A percentile compares a stretch with the other conserved stretches of the same genome.
Conservation (phyloP, 495 filamentous ascomycete species). For the Tuber calosporum region DNA sequence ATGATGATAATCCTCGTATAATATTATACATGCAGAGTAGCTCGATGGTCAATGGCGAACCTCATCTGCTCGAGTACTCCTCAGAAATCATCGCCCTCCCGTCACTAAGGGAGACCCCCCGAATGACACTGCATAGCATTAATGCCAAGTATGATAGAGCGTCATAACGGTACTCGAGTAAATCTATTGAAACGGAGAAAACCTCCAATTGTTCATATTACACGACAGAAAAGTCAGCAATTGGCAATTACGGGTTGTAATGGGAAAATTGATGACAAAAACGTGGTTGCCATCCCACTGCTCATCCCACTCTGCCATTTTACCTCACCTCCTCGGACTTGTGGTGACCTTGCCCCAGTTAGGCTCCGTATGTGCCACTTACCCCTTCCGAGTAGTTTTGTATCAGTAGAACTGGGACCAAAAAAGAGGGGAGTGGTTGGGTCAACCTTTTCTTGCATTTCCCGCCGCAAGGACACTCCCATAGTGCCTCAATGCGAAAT, state of each 20-base stretch:
- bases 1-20: background rate
- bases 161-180: background rate
- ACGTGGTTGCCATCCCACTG: background rate
- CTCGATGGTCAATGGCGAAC: background rate
- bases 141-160: background rate
- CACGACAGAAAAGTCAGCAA: background rate
- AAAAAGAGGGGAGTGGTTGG: background rate
- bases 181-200: background rate
- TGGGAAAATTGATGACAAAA: background rate
- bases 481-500: background rate
- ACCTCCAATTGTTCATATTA: background rate
- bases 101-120: background rate
- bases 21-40: background rate
- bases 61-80: background rate
- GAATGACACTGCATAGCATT: background rate
- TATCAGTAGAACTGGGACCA: background rate
- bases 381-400: background rate
- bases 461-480: background rate
- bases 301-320: background rate
- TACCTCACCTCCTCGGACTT: background rate
- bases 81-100: background rate
- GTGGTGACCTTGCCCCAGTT: background rate
- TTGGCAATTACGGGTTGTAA: constrained; percentile 1
- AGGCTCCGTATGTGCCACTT: background rate
- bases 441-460: background rate